Base-by-base conservation (phyloP, 495 filamentous ascomycete species). In the Penicillium samsonianum region DNA sequence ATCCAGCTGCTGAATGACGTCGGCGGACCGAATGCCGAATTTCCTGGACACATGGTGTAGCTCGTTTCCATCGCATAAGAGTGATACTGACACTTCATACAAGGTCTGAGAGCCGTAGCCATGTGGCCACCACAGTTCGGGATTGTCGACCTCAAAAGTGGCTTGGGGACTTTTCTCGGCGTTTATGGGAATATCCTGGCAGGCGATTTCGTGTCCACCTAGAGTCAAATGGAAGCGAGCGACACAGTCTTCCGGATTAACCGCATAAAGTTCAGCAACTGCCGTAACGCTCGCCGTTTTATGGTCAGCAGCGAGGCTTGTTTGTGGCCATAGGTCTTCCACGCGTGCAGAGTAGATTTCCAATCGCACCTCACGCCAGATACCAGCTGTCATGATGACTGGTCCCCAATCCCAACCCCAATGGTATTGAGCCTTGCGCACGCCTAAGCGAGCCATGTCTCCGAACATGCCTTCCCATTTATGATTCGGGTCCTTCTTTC, bases 391-490 rank as follows among this genome's bases (percentile, higher is more conserved):
- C 43, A n/a, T n/a, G 5, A 26, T 28, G 2, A 28, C 7, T 8
- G 40, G 22, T 9, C 91, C 91, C 91, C 90, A 96, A 60, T 96
- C 91, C 91, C 91, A 96, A 31, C 91, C 91, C 88, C 92, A 94
- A 67, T 94, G 90, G 63, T 95, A 96, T 72, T 95, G 91, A 2
- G 88, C 86, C 67, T 92, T 96, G 59, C 89, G 78, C 12, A 90
- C 88, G 14, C 83, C 87, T 61, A 92, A 66, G 38, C 90, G 76
- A 19, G 87, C 85, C 25, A 75, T 82, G 57, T 92, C 89, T 8
- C 90, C 90, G 82, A 88, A 95, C 53, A 30, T 30, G 28, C 82
- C 77, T 5, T 72, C 78, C 81, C 77, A 85, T 28, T 72, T 73
- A 62, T 85, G 82, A 7, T 76, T 64, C n/a, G 71, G 69, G 43